Percentiles rank a stretch among this genome's conserved stretches.
Evolutionary conservation across 2,329 filamentous ascomycete species (phyloP).

Genomic region (Diaporthe sp.): DNA sequence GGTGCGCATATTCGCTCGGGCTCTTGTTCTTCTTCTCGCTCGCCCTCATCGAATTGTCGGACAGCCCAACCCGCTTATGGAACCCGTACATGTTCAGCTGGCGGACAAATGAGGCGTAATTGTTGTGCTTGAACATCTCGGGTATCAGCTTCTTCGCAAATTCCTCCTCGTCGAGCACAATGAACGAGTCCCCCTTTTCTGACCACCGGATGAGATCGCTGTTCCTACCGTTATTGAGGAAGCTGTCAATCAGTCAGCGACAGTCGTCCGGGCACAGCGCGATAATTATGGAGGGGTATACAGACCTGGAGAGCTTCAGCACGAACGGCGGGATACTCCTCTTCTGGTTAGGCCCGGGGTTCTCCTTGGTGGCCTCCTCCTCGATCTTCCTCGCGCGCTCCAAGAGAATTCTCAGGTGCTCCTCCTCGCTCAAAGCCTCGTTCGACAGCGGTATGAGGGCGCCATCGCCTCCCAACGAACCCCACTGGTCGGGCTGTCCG

Average conservation of each 20-base stretch:
- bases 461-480: slow-evolving; percentile 59
- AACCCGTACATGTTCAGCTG: slow-evolving; percentile 99
- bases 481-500: slow-evolving; percentile 51
- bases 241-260: slow-evolving; percentile 68
- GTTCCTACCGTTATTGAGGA: slow-evolving; percentile 92
- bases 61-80: slow-evolving; percentile 93
- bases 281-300: slow-evolving; percentile 38
- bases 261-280: neutral
- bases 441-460: slow-evolving; percentile 54
- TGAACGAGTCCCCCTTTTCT: slow-evolving; percentile 94
- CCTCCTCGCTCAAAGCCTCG: slow-evolving; percentile 73
- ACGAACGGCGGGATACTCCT: slow-evolving; percentile 89
- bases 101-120: slow-evolving; percentile 95
- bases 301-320: slow-evolving; percentile 96
- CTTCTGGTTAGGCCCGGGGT: slow-evolving; percentile 53
- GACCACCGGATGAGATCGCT: slow-evolving; percentile 98
- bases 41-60: slow-evolving; percentile 97
- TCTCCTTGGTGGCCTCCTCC: slow-evolving; percentile 89
- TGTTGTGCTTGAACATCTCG: slow-evolving; percentile 99
- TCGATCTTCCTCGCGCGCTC: slow-evolving; percentile 74
- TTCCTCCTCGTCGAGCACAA: slow-evolving; percentile 96
- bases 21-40: slow-evolving; percentile 98
- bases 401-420: slow-evolving; percentile 75
- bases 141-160: slow-evolving; percentile 98
- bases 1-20: slow-evolving; percentile 97